Base-by-base conservation (phyloP, 306 rosid species). In the Crotalaria pallida region DNA sequence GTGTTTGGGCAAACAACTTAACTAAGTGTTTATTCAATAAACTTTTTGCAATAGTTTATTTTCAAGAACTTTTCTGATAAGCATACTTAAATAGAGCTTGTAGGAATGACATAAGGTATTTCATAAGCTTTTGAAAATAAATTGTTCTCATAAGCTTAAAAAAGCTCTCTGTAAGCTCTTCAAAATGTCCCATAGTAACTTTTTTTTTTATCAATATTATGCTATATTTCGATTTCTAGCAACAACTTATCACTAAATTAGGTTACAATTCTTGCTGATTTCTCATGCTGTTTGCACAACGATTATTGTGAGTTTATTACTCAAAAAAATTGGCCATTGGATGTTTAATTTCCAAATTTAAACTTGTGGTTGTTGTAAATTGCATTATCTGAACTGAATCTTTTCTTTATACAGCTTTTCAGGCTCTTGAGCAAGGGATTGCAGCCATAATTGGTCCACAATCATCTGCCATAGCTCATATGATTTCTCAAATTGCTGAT, bases 381-480 rank as follows among this genome's bases (percentile, higher is more conserved):
- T 66, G 44, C 56, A 67, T 51, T 47, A 24, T 55, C 64, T 75
- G 63, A 64, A 47, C 67, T 72, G 62, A 72, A 45, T 45, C 58
- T 78, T 77, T 1, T 61, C 41, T 73, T 27, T 50, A 38, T 49
- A 65, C 91, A 94, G 99, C 91, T 70, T 88, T 94, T 78, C 87
- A 81, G 84, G 81, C 80, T 31, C 97, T 94, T 71, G 97, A 87
- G 80, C 41, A 80, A 77, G 86, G 82, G 57, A 74, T 91, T 38
- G 88, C 68, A 58, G 89, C 96, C 63, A 86, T 94, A 55, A 55
- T 94, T 49, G 99, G 99, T 7, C 99, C 96, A 36, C 98, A 90
- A 73, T 91, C 97, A 67, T 94, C 99, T 23, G 53, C 88, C 24
- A 73, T 82, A 65, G 92, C 96, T 84, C 95, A 88, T 77, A 81